Evolutionary conservation across 768 basidiomycete species (phyloP).

Genomic region (Lentinula sp.): DNA sequence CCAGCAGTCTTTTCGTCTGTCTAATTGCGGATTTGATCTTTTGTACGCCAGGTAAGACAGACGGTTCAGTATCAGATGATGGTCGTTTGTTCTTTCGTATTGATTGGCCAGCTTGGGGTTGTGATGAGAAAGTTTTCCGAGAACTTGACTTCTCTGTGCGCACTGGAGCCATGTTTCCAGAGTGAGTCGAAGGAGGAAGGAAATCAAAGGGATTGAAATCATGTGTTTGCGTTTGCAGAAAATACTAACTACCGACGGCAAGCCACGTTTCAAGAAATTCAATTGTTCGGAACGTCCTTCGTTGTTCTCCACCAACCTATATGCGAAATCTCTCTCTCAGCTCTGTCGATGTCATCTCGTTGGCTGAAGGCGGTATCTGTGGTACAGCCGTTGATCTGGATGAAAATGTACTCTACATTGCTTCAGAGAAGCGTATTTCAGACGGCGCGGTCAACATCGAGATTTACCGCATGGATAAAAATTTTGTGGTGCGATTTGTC

Average conservation of each 20-base stretch:
- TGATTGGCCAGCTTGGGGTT: slow-evolving; percentile 13
- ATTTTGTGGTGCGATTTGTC: not conserved
- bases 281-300: not conserved
- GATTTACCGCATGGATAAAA: slow-evolving; percentile 43
- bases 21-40: slow-evolving; percentile 83
- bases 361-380: slow-evolving; percentile 29
- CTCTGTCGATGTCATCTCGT: slow-evolving; percentile 17
- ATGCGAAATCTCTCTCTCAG: slow-evolving; percentile 51
- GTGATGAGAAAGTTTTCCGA: slow-evolving; percentile 4
- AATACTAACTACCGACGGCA: not conserved
- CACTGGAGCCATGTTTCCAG: slow-evolving; percentile 13
- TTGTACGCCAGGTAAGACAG: slow-evolving; percentile 59
- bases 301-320: not conserved
- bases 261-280: not conserved
- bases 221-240: not conserved
- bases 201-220: not conserved
- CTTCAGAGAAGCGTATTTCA: slow-evolving; percentile 39
- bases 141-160: slow-evolving; percentile 3
- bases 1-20: slow-evolving; percentile 77
- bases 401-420: slow-evolving; percentile 52
- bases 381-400: slow-evolving; percentile 58
- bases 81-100: slow-evolving; percentile 19
- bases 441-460: slow-evolving; percentile 52
- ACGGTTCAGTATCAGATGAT: slow-evolving; percentile 21
- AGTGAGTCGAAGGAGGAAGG: not conserved